Evolutionary conservation across 2,329 filamentous ascomycete species (phyloP), one percentile per base, ranked within the genome.

Genomic region (Penicillium sp.): DNA sequence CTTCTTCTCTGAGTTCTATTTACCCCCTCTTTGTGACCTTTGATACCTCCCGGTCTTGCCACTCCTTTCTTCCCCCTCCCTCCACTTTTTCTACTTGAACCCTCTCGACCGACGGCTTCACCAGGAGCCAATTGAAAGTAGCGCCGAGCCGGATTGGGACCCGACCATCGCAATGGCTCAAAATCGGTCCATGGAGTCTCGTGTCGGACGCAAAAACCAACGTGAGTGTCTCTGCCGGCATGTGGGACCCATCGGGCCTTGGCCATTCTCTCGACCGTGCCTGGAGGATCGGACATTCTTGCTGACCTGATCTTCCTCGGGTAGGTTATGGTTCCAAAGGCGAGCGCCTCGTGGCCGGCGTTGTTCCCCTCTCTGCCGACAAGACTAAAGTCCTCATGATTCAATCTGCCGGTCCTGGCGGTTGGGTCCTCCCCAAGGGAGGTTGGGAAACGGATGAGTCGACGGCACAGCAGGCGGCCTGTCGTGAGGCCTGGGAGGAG

Each of bases 351-450:
- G 95, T 99, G 69, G 94, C 95, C 61, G 95, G 95, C 68, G 88
- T 98, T 59, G 95, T 99, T 50, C 92, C 95, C 65, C 83, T 98
- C 65, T 95, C 91, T 56, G 78, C 84, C 70, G 93, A 96, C 80
- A 94, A 91, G 76, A 88, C 87, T 69, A 89, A 90, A 76, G 94
- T 99, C 61, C 84, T 99, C 68, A 83, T 99, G 68, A 96, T 98
- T 70, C 92, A 97, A 80, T 96, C 92, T 55, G 94, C 91, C 54
- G 87, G 91, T 65, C 89, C 92, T 70, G 91, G 91, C 75, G 91
- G 91, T 70, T 99, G 95, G 95, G 95, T 99, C 44, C 83, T 99
- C 59, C 95, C 95, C 60, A 99, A 99, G 77, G 95, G 95, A 73
- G 95, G 95, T 60, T 99, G 95, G 93, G 95, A 99, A 77, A 89